Evolutionary conservation across 176 grass and related monocot species (phyloP).

Genomic region (Saccharum spontaneum): DNA sequence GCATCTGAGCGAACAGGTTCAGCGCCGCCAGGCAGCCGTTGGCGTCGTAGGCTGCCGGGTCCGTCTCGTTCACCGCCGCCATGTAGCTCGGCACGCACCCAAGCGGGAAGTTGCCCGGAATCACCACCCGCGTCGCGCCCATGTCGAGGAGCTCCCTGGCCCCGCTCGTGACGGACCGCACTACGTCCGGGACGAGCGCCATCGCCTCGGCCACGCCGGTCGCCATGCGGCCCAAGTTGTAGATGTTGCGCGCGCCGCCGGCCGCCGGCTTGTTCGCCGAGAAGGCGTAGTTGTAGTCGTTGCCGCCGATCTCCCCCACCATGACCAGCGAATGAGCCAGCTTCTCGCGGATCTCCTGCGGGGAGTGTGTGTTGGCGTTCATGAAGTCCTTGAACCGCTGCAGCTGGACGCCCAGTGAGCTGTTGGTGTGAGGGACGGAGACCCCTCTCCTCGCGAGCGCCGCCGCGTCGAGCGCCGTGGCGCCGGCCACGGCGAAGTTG

Average conservation of each 20-base stretch:
- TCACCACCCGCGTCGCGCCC: slow-evolving; percentile 48
- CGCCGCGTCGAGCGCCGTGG: slow-evolving; percentile 50
- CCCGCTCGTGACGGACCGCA: slow-evolving; percentile 39
- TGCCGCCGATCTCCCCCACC: slow-evolving; percentile 75
- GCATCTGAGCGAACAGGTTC: slow-evolving; percentile 54
- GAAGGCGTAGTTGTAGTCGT: slow-evolving; percentile 84
- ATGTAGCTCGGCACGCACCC: slow-evolving; percentile 66
- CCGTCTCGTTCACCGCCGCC: slow-evolving; percentile 32
- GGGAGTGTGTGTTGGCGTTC: background rate
- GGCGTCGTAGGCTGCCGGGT: slow-evolving; percentile 39
- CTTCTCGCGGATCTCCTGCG: slow-evolving; percentile 39
- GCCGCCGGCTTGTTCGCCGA: slow-evolving; percentile 13
- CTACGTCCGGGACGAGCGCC: slow-evolving; percentile 60
- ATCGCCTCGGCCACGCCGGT: slow-evolving; percentile 39
- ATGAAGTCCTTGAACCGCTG: slow-evolving; percentile 41
- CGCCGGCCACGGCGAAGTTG: slow-evolving; percentile 54
- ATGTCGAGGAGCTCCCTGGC: slow-evolving; percentile 55
- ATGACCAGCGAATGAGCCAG: slow-evolving; percentile 45
- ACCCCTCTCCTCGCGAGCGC: slow-evolving; percentile 36
- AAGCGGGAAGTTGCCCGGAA: slow-evolving; percentile 65
- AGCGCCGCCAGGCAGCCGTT: slow-evolving; percentile 44
- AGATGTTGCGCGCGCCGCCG: background rate
- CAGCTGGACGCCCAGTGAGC: slow-evolving; percentile 41
- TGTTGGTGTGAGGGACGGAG: slow-evolving; percentile 16
- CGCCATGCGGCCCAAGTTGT: background rate